phyloP scores from a whole-genome alignment of 2,329 filamentous ascomycete genomes.

The Verticillium klebahnii region DNA sequence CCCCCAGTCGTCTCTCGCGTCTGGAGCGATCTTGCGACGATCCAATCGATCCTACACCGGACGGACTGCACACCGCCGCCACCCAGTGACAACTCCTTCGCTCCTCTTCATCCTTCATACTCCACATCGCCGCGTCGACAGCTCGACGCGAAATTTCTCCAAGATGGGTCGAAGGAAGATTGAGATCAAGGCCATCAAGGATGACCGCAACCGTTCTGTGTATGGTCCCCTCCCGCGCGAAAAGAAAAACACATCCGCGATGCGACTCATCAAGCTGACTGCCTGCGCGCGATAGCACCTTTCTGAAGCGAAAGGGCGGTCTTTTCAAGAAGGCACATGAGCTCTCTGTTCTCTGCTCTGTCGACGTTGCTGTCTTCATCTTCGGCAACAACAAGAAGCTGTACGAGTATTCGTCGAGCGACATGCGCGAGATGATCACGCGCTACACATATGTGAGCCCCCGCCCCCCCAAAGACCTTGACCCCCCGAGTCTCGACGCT shows the following conservation, averaged over 20 bases:
- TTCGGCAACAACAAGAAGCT: constrained; percentile 99
- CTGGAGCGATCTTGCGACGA: neutral
- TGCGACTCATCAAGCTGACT: constrained; percentile 1
- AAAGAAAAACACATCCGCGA: neutral
- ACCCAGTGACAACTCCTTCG: neutral
- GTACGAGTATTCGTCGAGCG: constrained; percentile 92
- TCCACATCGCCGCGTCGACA: neutral
- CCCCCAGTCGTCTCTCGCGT: neutral
- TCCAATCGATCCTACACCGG: neutral
- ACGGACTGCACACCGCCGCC: neutral
- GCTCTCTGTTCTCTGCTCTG: constrained; percentile 93
- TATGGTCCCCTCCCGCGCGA: constrained; percentile 47
- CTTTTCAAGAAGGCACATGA: constrained; percentile 99
- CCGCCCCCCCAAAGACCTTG: neutral
- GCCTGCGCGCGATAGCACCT: constrained; percentile 60
- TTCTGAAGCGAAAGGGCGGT: constrained; percentile 96
- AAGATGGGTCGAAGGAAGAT: constrained; percentile 98
- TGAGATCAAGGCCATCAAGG: constrained; percentile 99
- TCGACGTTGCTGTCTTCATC: constrained; percentile 97
- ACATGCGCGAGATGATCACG: constrained; percentile 86
- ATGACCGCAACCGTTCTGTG: constrained; percentile 97
- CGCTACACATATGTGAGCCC: constrained; percentile 84
- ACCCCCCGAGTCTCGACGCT: constrained; percentile 9
- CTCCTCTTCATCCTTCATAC: neutral
- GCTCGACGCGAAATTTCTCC: constrained; percentile 9